Percentiles rank a stretch among this genome's conserved stretches.
phyloP scores from a whole-genome alignment of 2,329 filamentous ascomycete species.

The Xylaria sp. region DNA sequence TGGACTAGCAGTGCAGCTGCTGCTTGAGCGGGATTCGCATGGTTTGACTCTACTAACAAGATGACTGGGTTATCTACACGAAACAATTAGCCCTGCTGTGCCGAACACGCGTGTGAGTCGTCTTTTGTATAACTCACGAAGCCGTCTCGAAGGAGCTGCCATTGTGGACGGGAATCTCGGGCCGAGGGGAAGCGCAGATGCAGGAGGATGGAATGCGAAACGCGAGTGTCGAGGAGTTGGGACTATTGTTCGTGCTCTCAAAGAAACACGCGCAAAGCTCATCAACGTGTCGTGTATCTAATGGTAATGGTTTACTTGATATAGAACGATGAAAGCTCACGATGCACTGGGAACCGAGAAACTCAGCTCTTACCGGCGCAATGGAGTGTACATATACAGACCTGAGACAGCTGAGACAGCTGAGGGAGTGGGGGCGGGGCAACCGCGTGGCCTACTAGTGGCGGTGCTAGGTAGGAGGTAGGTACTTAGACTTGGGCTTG shows the following conservation, averaged over 20 bases:
- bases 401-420: too few species aligned
- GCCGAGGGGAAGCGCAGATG: constrained; percentile 3
- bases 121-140: constrained; percentile 31
- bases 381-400: too few species aligned
- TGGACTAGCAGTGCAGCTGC: not conserved
- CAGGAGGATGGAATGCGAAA: not conserved
- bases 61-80: constrained; percentile 53
- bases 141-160: constrained; percentile 30
- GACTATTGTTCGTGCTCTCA: not conserved
- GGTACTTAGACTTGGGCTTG: too few species aligned
- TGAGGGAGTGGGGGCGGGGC: too few species aligned
- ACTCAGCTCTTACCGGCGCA: too few species aligned
- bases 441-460: too few species aligned
- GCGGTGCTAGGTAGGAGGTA: too few species aligned
- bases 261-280: constrained; percentile 6
- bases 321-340: too few species aligned
- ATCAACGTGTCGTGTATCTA: constrained; percentile 3
- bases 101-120: not conserved
- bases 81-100: constrained; percentile 18
- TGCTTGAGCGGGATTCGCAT: not conserved
- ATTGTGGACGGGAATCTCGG: constrained; percentile 29
- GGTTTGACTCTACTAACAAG: constrained; percentile 49
- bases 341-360: too few species aligned
- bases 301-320: not conserved
- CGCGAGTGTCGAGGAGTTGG: not conserved